Evolutionary conservation across 176 grass and related monocot species (phyloP), one percentile per base, ranked within the genome.

Genomic region (Juncus inflexus): DNA sequence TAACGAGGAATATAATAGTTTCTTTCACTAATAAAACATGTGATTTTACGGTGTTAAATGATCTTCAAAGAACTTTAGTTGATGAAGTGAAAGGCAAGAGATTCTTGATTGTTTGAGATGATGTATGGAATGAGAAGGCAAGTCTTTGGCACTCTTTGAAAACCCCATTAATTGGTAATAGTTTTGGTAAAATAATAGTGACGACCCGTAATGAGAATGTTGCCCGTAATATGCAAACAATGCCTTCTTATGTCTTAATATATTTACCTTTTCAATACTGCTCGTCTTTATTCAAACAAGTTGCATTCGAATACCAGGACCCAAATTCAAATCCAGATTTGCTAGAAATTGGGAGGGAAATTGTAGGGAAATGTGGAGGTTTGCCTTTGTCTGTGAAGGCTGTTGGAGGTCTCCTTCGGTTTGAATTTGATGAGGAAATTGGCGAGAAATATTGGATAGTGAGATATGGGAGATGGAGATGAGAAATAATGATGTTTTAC

Each of bases 381-480:
- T 68, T 68, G 39, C 65, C 65, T 14, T 53, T 68, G 49, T 42
- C 65, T 54, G 65, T 68, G 12, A 68, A 68, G 50, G 49, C 49
- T 13, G 54, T 68, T 9, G 65, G 65, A 68, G 54, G 49, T 54
- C 35, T 68, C 15, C 54, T 45, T 68, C 49, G 47, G 12, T 52
- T 68, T 15, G 65, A 68, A 54, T 68, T 52, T 39, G 49, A 54
- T 60, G 6, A 38, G 56, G 19, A 60, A 39, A 52, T 61, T 73
- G 69, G 69, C 3, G 19, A 28, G 19, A 28, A 28, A 28, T 28
- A 28, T 28, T 28, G 19, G 19, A 28, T 28, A 28, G 19, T 28
- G 37, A 73, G 52, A 55, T 54, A 60, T 61, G 55, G 9, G 51
- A 60, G 45, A 3, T 14, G 8, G 53, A 73, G 53, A 61, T 59